Percentiles rank a stretch among this genome's conserved stretches.
Evolutionary conservation across 2,329 filamentous ascomycete species (phyloP).

Genomic region (Fusarium subglutinans): DNA sequence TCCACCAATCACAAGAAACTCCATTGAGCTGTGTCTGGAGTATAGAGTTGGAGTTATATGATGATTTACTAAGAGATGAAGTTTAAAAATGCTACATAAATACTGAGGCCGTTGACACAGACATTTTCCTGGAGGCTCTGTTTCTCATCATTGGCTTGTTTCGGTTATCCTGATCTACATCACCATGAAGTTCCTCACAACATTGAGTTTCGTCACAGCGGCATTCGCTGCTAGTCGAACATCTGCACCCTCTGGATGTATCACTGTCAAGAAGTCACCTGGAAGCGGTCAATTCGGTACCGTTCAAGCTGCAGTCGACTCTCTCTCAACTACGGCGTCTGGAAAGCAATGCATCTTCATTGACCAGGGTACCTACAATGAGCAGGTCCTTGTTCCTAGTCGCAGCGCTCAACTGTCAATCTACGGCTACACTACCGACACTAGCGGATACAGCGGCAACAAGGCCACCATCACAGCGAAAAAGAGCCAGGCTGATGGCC

Average conservation of each 20-base stretch:
- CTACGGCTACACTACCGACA: constrained; percentile 63
- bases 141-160: background rate
- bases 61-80: background rate
- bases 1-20: constrained; percentile 22
- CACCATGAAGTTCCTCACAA: constrained; percentile 33
- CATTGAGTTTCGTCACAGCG: constrained; percentile 23
- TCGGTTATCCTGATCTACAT: background rate
- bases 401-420: constrained; percentile 64
- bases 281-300: constrained; percentile 48
- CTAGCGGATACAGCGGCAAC: constrained; percentile 61
- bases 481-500: constrained; percentile 53
- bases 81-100: constrained; percentile 4
- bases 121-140: background rate
- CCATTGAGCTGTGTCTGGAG: background rate
- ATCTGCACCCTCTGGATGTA: constrained; percentile 57
- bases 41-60: background rate
- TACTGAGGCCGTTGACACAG: background rate
- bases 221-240: constrained; percentile 48
- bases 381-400: constrained; percentile 58
- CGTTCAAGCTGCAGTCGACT: constrained; percentile 65
- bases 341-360: constrained; percentile 70
- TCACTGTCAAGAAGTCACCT: constrained; percentile 55
- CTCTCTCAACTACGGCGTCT: constrained; percentile 62
- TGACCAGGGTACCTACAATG: constrained; percentile 66
- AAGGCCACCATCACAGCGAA: constrained; percentile 62